A percentile compares a stretch with the other conserved stretches of the same genome.
phyloP scores from a whole-genome alignment of 1,284 basidiomycete species.

The Caloboletus inedulis region DNA sequence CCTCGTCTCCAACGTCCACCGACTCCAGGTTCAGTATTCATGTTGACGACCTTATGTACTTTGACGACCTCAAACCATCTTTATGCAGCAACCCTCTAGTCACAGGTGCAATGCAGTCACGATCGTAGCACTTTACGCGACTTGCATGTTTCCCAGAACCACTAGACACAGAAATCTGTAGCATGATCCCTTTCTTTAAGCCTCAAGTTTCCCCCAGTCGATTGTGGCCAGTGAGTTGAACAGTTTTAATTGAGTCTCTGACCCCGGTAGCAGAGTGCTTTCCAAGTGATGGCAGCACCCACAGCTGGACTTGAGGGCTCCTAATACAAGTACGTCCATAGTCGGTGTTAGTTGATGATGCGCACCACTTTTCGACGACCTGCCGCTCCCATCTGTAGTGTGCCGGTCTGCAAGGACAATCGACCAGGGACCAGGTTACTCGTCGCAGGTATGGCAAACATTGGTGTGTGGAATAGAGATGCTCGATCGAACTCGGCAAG shows the following conservation, averaged over 20 bases:
- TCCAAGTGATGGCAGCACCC: neutral
- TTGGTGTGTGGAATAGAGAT: neutral
- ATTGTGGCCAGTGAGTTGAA: neutral
- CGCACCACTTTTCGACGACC: neutral
- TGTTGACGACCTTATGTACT: constrained; percentile 29
- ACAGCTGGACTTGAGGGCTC: neutral
- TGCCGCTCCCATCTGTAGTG: neutral
- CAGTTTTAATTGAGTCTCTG: neutral
- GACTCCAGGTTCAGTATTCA: constrained; percentile 19
- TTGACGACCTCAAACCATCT: constrained; percentile 23
- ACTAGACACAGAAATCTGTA: constrained; percentile 8
- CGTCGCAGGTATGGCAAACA: neutral
- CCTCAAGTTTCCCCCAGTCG: neutral
- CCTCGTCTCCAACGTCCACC: constrained; percentile 9
- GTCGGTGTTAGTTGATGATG: neutral
- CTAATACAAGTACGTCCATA: neutral
- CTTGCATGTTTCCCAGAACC: constrained; percentile 5
- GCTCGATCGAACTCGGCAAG: neutral
- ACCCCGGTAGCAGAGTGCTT: neutral
- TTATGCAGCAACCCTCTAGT: constrained; percentile 11
- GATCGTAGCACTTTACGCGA: constrained; percentile 9
- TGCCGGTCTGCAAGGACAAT: neutral
- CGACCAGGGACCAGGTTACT: neutral
- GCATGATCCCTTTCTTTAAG: neutral
- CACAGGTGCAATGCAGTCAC: constrained; percentile 9